These are phyloP conservation scores for Globisporangium carolinianum DNA, from an alignment of 352 stramenopile species.

Conservation along the genomic window DNA sequence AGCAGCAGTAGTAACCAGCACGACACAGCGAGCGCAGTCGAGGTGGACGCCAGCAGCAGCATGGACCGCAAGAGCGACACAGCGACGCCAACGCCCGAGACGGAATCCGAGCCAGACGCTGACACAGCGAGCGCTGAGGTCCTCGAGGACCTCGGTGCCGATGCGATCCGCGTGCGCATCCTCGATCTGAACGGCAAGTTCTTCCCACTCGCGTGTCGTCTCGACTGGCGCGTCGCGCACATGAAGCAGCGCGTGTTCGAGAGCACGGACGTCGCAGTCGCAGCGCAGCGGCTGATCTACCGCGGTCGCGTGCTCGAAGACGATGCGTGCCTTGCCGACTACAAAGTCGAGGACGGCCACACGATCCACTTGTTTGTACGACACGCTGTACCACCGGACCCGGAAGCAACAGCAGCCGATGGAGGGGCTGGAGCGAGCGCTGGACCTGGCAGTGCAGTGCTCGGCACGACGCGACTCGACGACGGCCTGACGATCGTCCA, in stretches of 20 bases:
- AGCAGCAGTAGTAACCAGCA: slow-evolving; percentile 4
- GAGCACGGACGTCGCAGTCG: slow-evolving; percentile 56
- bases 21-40: neutral
- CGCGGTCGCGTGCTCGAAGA: slow-evolving; percentile 86
- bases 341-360: slow-evolving; percentile 89
- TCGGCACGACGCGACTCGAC: slow-evolving; percentile 24
- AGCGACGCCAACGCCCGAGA: neutral
- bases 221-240: slow-evolving; percentile 56
- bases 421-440: slow-evolving; percentile 18
- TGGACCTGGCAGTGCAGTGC: neutral
- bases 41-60: neutral
- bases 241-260: slow-evolving; percentile 75
- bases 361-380: slow-evolving; percentile 89
- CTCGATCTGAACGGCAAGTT: slow-evolving; percentile 84
- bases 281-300: slow-evolving; percentile 88
- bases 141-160: slow-evolving; percentile 17
- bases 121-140: neutral
- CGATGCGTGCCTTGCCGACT: slow-evolving; percentile 55
- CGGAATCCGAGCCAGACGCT: neutral
- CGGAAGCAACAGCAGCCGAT: slow-evolving; percentile 43
- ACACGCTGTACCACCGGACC: slow-evolving; percentile 46
- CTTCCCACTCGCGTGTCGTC: slow-evolving; percentile 58
- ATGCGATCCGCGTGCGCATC: slow-evolving; percentile 61
- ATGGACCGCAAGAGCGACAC: neutral
- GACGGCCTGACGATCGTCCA: slow-evolving; percentile 60